Percentiles rank a stretch among this genome's conserved stretches.
Evolutionary conservation across 164 flowering plant species (phyloP).

Genomic region (Annona cherimola): DNA sequence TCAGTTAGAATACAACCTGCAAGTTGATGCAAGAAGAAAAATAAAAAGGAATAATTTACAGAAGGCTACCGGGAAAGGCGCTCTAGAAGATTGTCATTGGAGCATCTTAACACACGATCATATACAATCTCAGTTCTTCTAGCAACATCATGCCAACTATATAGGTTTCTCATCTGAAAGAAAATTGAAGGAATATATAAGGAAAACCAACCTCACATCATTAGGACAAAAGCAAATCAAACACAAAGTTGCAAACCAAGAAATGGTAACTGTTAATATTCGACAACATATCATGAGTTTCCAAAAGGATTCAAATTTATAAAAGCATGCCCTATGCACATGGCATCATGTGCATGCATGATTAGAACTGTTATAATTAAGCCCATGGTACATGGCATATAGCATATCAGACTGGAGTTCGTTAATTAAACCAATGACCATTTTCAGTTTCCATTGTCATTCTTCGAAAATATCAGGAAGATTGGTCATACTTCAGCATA

Average conservation of each 20-base stretch:
- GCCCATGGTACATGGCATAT: background rate
- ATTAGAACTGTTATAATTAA: too few species aligned
- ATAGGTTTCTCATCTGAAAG: conserved; percentile 71
- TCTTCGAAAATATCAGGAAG: background rate
- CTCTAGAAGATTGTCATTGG: conserved; percentile 60
- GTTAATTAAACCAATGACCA: background rate
- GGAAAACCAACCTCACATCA: background rate
- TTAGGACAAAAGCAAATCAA: background rate
- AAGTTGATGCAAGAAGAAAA: background rate
- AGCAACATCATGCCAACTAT: conserved; percentile 98
- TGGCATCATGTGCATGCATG: background rate
- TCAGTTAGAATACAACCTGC: background rate
- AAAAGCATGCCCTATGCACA: background rate
- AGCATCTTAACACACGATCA: conserved; percentile 66
- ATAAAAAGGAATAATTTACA: too few species aligned
- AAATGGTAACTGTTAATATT: background rate
- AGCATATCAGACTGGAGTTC: background rate
- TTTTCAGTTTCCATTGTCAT: background rate
- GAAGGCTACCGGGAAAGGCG: conserved; percentile 66
- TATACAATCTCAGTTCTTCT: conserved; percentile 86
- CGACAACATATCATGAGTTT: background rate
- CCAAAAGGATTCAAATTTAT: background rate
- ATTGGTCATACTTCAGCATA: background rate
- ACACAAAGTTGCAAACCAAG: background rate
- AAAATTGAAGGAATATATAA: conserved; percentile 12